A percentile compares a stretch with the other conserved stretches of the same genome.
Conservation (phyloP, 306 rosid species). For the Prunus armeniaca region DNA sequence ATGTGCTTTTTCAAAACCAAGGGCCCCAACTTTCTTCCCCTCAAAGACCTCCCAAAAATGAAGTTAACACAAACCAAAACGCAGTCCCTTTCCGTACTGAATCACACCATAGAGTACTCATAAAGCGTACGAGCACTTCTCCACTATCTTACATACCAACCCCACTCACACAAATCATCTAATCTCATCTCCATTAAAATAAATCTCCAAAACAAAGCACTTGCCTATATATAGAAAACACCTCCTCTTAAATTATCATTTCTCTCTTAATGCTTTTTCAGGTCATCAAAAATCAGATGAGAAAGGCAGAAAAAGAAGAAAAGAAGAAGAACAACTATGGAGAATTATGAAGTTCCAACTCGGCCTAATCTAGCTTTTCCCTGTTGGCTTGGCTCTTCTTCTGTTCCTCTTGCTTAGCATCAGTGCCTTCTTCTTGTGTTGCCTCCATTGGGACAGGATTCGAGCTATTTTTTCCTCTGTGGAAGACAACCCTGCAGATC, state of each 20-base stretch:
- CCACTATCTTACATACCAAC: neutral
- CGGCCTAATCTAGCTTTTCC: constrained; percentile 48
- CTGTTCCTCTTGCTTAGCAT: constrained; percentile 33
- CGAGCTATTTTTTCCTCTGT: constrained; percentile 26
- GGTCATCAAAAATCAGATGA: neutral
- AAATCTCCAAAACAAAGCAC: neutral
- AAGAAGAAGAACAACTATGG: neutral
- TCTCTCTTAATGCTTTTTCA: neutral
- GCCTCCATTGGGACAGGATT: constrained; percentile 55
- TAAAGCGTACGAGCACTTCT: constrained; percentile 7
- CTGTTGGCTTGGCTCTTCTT: constrained; percentile 65
- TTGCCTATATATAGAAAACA: neutral
- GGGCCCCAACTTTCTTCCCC: neutral
- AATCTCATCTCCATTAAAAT: neutral
- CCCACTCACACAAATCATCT: constrained; percentile 1
- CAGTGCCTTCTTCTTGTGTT: constrained; percentile 52
- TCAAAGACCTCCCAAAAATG: neutral
- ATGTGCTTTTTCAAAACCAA: neutral
- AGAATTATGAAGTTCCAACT: neutral
- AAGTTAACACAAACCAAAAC: too few species aligned
- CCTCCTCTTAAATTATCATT: neutral
- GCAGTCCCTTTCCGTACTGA: constrained; percentile 7
- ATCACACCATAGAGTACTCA: neutral
- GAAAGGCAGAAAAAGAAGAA: neutral
- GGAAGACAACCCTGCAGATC: constrained; percentile 10